Evolutionary conservation across 1,284 basidiomycete species (phyloP).

Genomic region (Cryptococcus sp.): DNA sequence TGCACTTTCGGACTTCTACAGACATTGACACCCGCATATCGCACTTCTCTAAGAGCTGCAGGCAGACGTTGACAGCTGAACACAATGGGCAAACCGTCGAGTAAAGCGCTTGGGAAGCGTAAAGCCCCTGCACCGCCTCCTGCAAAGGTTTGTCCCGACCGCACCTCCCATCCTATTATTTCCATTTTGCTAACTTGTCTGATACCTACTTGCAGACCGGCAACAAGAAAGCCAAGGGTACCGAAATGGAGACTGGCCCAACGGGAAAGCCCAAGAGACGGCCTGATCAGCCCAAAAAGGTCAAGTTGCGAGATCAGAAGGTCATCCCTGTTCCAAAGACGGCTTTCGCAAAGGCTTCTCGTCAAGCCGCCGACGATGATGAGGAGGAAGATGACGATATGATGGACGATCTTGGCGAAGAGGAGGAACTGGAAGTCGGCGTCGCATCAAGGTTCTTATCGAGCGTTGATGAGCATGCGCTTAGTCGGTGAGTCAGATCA

Average conservation of each 20-base stretch:
- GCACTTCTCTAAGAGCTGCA: too few species aligned
- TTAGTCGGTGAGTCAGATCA: conserved; percentile 43
- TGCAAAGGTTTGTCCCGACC: conserved; percentile 18
- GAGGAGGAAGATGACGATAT: conserved; percentile 31
- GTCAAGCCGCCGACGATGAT: conserved; percentile 16
- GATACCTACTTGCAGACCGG: conserved; percentile 12
- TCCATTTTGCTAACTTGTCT: not conserved
- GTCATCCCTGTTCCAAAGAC: conserved; percentile 48
- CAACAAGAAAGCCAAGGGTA: conserved; percentile 17
- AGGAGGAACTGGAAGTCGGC: conserved; percentile 32
- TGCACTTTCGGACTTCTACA: too few species aligned
- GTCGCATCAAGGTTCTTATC: conserved; percentile 37
- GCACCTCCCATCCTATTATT: not conserved
- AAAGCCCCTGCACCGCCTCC: conserved; percentile 28
- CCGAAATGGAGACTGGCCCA: conserved; percentile 25
- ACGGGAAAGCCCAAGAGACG: conserved; percentile 48
- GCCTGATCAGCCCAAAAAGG: conserved; percentile 51
- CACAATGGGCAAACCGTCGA: conserved; percentile 39
- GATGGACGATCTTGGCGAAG: conserved; percentile 34
- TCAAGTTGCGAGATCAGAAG: conserved; percentile 53
- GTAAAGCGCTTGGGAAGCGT: conserved; percentile 43
- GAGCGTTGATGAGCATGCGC: conserved; percentile 39
- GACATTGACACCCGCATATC: not conserved
- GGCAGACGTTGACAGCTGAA: not conserved
- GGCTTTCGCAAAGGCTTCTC: conserved; percentile 28